Conservation (phyloP, 2,329 filamentous ascomycete species). For the Nigrospora oryzae region DNA sequence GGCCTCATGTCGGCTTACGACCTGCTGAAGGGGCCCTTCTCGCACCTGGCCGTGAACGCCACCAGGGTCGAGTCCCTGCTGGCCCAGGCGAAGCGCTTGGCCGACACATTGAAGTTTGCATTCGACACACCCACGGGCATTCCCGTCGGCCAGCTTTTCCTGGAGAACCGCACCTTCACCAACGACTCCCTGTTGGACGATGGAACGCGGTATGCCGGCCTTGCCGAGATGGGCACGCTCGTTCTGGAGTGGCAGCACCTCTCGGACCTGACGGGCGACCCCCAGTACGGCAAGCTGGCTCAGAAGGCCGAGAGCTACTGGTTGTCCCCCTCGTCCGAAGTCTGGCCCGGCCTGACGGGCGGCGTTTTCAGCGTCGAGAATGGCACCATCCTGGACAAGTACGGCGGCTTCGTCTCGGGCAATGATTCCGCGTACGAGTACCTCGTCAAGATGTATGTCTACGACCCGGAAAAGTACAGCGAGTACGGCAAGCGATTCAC, state of each 20-base stretch:
- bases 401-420: slow-evolving; percentile 18
- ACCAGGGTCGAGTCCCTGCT: not conserved
- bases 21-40: not conserved
- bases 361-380: slow-evolving; percentile 18
- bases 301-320: slow-evolving; percentile 1
- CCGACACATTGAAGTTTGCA: not conserved
- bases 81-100: not conserved
- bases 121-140: not conserved
- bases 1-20: not conserved
- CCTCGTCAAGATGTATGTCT: slow-evolving; percentile 55
- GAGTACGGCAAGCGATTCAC: slow-evolving; percentile 28
- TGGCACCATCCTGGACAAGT: slow-evolving; percentile 1
- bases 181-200: not conserved
- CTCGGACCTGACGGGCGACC: slow-evolving; percentile 63
- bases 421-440: slow-evolving; percentile 41
- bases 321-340: slow-evolving; percentile 59
- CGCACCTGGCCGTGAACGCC: not conserved
- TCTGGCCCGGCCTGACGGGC: slow-evolving; percentile 58
- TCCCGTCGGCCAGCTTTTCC: not conserved
- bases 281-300: slow-evolving; percentile 43
- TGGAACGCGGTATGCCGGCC: not conserved
- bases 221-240: not conserved
- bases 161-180: not conserved
- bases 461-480: slow-evolving; percentile 47
- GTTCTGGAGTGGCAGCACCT: slow-evolving; percentile 24